These are phyloP conservation scores for Umbelopsis sp. DNA, from an alignment of 192 early-diverging fungal species.

Conservation along the genomic window DNA sequence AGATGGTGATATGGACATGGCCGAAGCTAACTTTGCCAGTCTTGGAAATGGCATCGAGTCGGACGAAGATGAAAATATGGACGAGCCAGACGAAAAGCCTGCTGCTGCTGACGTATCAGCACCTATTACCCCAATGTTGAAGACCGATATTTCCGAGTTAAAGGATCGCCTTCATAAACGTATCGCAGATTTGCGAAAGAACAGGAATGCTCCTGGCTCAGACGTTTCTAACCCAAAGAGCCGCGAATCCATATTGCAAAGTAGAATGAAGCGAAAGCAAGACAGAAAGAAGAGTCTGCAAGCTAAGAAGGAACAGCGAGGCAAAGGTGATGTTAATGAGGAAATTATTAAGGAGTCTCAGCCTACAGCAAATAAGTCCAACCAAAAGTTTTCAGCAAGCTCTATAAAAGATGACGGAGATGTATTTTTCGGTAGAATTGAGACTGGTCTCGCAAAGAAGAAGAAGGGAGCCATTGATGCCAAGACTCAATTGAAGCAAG, in stretches of 20 bases:
- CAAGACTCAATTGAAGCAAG: conserved; percentile 64
- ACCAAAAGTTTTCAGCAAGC: conserved; percentile 30
- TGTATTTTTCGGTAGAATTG: conserved; percentile 68
- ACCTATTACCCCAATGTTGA: conserved; percentile 40
- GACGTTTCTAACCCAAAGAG: conserved; percentile 54
- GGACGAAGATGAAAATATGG: conserved; percentile 29
- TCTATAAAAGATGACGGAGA: conserved; percentile 59
- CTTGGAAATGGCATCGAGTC: conserved; percentile 19
- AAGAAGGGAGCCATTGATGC: conserved; percentile 65
- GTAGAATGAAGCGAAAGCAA: conserved; percentile 72
- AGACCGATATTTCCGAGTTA: conserved; percentile 59
- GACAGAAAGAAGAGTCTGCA: conserved; percentile 62
- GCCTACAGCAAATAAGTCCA: conserved; percentile 14
- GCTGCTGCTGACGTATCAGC: conserved; percentile 19
- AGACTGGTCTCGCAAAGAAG: conserved; percentile 68
- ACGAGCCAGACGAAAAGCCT: conserved; percentile 40
- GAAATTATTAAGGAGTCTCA: conserved; percentile 49
- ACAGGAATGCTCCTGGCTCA: conserved; percentile 63
- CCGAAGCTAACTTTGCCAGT: conserved; percentile 8
- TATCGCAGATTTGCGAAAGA: conserved; percentile 61
- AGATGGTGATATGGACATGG: conserved; percentile 35
- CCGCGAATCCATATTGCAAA: conserved; percentile 78
- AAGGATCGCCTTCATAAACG: conserved; percentile 63
- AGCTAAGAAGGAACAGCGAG: conserved; percentile 62
- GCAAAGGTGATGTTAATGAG: conserved; percentile 46